Evolutionary conservation across 164 flowering plant genomes (phyloP).

Genomic region (Chimonanthus praecox): DNA sequence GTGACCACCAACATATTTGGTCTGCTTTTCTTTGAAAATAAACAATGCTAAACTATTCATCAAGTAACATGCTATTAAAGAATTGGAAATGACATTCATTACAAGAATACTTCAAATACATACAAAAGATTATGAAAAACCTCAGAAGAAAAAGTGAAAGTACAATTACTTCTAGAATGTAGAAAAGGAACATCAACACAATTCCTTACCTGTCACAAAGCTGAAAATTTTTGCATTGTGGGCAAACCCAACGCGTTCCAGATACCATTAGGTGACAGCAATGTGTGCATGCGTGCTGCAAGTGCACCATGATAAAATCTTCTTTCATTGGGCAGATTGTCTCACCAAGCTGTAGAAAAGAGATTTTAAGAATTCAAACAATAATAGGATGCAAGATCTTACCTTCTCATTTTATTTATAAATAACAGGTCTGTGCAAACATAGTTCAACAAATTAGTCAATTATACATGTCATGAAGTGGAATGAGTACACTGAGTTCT

Average conservation of each 20-base stretch:
- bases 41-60: no score
- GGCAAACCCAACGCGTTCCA: conserved; percentile 90
- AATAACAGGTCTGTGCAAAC: no score
- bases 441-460: no score
- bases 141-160: background rate
- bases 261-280: conserved; percentile 83
- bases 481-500: no score
- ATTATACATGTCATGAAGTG: no score
- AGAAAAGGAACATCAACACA: conserved; percentile 1
- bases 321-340: conserved; percentile 95
- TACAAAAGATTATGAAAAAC: background rate
- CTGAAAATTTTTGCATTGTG: conserved; percentile 81
- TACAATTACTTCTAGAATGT: background rate
- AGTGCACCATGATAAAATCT: conserved; percentile 98
- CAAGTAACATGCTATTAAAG: background rate
- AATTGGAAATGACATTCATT: background rate
- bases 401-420: background rate
- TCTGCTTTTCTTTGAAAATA: no score
- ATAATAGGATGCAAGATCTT: background rate
- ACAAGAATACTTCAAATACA: background rate
- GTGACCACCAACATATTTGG: no score
- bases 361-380: background rate
- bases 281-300: conserved; percentile 86
- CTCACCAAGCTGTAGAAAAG: conserved; percentile 76
- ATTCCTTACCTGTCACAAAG: conserved; percentile 83